phyloP scores from a whole-genome alignment of 2,329 filamentous ascomycete genomes.

The Alternaria arbusti region DNA sequence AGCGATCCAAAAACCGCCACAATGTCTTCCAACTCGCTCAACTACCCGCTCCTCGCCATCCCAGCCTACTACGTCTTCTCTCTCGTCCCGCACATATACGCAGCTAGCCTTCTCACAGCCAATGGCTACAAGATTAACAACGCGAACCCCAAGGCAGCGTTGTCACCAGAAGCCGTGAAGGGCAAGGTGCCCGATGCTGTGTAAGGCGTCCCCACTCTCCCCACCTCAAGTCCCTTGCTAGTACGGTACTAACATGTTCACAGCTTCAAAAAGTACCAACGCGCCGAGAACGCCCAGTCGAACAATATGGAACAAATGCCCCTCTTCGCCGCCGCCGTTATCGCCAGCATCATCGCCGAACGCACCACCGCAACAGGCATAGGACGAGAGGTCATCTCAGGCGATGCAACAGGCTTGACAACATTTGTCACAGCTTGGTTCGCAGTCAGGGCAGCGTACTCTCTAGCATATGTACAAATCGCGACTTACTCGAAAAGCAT shows the following conservation, averaged over 20 bases:
- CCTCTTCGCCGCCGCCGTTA: constrained; percentile 29
- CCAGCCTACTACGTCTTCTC: constrained; percentile 37
- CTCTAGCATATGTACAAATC: constrained; percentile 28
- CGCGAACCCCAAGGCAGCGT: constrained; percentile 32
- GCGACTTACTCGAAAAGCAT: constrained; percentile 26
- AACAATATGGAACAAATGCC: constrained; percentile 36
- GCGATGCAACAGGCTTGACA: constrained; percentile 28
- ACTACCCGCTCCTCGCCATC: constrained; percentile 36
- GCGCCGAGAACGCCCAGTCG: constrained; percentile 33
- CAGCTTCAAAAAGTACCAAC: constrained; percentile 34
- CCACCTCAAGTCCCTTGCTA: not conserved
- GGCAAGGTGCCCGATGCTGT: constrained; percentile 35
- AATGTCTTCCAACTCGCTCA: constrained; percentile 28
- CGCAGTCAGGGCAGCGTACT: constrained; percentile 25
- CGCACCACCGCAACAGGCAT: constrained; percentile 23
- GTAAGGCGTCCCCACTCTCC: constrained; percentile 1
- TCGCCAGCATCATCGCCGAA: constrained; percentile 34
- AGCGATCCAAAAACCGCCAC: not conserved
- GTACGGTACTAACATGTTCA: not conserved
- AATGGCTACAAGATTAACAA: constrained; percentile 34
- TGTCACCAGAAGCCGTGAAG: constrained; percentile 24
- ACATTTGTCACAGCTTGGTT: constrained; percentile 28
- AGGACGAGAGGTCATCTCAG: constrained; percentile 10
- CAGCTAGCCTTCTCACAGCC: constrained; percentile 15
- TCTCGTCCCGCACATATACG: constrained; percentile 28